Conservation (phyloP, 2,329 filamentous ascomycete genomes). For the Trichoderma atroviride region DNA sequence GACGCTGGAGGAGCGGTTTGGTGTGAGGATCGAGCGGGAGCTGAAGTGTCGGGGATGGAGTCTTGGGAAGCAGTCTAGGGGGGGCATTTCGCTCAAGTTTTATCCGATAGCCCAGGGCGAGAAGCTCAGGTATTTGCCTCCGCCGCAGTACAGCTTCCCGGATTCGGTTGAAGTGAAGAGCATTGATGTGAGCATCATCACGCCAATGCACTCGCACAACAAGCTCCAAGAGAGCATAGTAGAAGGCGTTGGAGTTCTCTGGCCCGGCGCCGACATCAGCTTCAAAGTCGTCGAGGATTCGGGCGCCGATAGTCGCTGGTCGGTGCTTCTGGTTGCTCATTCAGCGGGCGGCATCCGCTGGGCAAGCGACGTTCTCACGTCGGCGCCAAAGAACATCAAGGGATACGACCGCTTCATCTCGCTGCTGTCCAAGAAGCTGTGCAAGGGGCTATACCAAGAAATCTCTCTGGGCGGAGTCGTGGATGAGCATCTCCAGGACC, state of each 20-base stretch:
- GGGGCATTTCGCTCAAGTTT: conserved; percentile 49
- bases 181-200: conserved; percentile 56
- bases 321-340: conserved; percentile 59
- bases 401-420: conserved; percentile 37
- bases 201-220: conserved; percentile 49
- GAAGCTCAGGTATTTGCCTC: conserved; percentile 42
- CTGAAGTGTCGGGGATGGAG: conserved; percentile 56
- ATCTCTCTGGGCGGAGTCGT: conserved; percentile 50
- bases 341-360: conserved; percentile 50
- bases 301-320: conserved; percentile 53
- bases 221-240: conserved; percentile 46
- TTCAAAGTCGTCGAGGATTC: conserved; percentile 57
- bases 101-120: conserved; percentile 40
- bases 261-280: conserved; percentile 48
- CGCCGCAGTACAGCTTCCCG: conserved; percentile 31
- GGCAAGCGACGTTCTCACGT: conserved; percentile 51
- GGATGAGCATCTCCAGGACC: conserved; percentile 63
- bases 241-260: conserved; percentile 45
- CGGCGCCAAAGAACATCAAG: conserved; percentile 46
- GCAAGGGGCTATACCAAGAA: conserved; percentile 50
- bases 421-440: conserved; percentile 50
- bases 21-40: conserved; percentile 49
- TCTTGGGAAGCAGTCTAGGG: conserved; percentile 45
- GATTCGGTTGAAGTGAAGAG: conserved; percentile 43
- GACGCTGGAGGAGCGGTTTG: conserved; percentile 53